Evolutionary conservation across 2,329 filamentous ascomycete genomes (phyloP), one percentile per base, ranked within the genome.

Genomic region (Ascochyta koolunga): DNA sequence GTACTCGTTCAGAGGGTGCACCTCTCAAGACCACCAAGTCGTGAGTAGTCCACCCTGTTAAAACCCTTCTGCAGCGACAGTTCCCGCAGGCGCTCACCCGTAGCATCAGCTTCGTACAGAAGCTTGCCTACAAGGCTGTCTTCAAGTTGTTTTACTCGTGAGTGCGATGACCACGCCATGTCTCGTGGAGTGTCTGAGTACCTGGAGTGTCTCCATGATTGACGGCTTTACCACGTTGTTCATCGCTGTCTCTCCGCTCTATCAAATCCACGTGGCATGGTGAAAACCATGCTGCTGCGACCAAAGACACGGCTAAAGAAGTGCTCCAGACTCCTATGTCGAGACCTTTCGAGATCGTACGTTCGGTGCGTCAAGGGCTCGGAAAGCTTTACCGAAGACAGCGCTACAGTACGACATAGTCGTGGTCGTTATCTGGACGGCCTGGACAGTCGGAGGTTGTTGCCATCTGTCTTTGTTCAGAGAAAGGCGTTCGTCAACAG

Each of bases 121-220:
- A 35, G 22, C 21, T 24, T 33, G 19, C 37, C 22, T 29, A 18
- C 22, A 35, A 50, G 36, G n/a, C 31, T 33, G n/a, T 33, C 31
- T 33, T 5, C 31, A 25, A 41, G 9, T 5, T 18, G 33, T 27
- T 19, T 38, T 19, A 24, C 50, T 51, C 42, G 25, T 42, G 46
- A 50, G 24, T 37, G 41, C 44, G 42, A 58, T 27, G n/a, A 21
- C 52, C 46, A 55, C 41, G 39, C 49, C 31, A 39, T 58, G 54
- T 60, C 54, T 54, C 45, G 54, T 56, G 49, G 46, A 15, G 44
- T 54, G 49, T 55, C 55, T 52, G 44, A 50, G 43, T 49, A 54
- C 43, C 46, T 54, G 25, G 22, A 31, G 24, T 7, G 31, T 21
- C 29, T 18, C 41, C 7, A 15, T n/a, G 22, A 29, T 40, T 27